These are phyloP conservation scores for Lepidium campestre DNA, from an alignment of 441 rosid species.

Conservation along the genomic window DNA sequence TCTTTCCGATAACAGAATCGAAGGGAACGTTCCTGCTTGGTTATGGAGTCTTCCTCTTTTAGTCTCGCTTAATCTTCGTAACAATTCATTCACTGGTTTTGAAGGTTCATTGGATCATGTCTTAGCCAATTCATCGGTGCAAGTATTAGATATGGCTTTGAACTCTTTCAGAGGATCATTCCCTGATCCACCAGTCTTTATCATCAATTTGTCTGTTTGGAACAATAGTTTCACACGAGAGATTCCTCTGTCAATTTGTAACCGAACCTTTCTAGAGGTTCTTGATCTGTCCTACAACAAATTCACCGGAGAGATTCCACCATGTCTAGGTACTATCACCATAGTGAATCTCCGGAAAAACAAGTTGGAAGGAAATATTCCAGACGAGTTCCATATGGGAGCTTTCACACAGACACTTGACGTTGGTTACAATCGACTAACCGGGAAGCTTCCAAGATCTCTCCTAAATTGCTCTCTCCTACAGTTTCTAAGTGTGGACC, in stretches of 20 bases:
- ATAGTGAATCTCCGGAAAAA: conserved; percentile 36
- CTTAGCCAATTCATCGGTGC: neutral
- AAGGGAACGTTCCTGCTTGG: conserved; percentile 7
- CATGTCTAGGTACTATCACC: neutral
- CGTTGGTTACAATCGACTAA: conserved; percentile 28
- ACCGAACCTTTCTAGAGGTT: neutral
- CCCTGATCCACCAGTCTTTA: conserved; percentile 1
- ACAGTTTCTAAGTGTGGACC: conserved; percentile 32
- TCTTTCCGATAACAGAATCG: neutral
- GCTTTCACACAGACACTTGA: conserved; percentile 33
- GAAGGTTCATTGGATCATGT: neutral
- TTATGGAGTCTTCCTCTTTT: conserved; percentile 10
- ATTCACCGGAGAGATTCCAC: conserved; percentile 2
- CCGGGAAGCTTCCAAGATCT: conserved; percentile 42
- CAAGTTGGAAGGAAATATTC: conserved; percentile 21
- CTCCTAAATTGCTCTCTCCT: conserved; percentile 29
- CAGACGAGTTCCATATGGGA: neutral
- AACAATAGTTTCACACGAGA: conserved; percentile 11
- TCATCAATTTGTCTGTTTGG: conserved; percentile 11
- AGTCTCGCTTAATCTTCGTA: accelerated
- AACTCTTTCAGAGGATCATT: conserved; percentile 4
- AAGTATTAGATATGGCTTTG: neutral
- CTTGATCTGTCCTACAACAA: conserved; percentile 5
- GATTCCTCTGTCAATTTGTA: conserved; percentile 40
- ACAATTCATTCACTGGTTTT: neutral